A percentile compares a stretch with the other conserved stretches of the same genome.
Conservation (phyloP, 352 stramenopile species). For the Phytophthora podocarpi region DNA sequence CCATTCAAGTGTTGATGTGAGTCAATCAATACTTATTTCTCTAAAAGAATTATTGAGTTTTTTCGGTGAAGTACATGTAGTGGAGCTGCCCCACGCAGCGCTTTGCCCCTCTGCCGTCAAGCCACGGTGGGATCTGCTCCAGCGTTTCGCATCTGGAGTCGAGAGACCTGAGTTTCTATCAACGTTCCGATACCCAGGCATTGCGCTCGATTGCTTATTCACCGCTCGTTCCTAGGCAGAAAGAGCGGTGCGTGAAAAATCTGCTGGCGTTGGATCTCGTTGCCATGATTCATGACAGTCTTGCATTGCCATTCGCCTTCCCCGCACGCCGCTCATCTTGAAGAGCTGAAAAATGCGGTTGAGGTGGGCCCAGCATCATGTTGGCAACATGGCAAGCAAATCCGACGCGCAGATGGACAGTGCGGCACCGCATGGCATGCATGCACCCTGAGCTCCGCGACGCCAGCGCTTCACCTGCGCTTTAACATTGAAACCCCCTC, state of each 20-base stretch:
- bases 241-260: conserved; percentile 15
- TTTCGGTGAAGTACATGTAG: too few relatives aligned
- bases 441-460: background rate
- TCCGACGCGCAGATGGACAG: conserved; percentile 14
- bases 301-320: too few relatives aligned
- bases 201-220: conserved; percentile 25
- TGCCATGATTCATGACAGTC: too few relatives aligned
- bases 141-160: conserved; percentile 6
- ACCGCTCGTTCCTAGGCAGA: conserved; percentile 23
- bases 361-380: background rate
- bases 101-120: too few relatives aligned
- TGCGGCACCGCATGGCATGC: conserved; percentile 11
- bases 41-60: too few relatives aligned
- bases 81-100: too few relatives aligned
- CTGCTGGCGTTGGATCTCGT: background rate
- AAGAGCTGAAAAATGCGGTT: background rate
- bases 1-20: too few relatives aligned
- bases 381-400: conserved; percentile 1
- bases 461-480: too few relatives aligned
- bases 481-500: too few relatives aligned
- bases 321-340: background rate
- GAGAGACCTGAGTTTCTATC: conserved; percentile 23
- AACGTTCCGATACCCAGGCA: conserved; percentile 1
- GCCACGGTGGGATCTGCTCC: background rate
- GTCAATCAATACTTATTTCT: too few relatives aligned